Evolutionary conservation across 2,329 filamentous ascomycete species (phyloP).

Genomic region (Cercospora beticola): DNA sequence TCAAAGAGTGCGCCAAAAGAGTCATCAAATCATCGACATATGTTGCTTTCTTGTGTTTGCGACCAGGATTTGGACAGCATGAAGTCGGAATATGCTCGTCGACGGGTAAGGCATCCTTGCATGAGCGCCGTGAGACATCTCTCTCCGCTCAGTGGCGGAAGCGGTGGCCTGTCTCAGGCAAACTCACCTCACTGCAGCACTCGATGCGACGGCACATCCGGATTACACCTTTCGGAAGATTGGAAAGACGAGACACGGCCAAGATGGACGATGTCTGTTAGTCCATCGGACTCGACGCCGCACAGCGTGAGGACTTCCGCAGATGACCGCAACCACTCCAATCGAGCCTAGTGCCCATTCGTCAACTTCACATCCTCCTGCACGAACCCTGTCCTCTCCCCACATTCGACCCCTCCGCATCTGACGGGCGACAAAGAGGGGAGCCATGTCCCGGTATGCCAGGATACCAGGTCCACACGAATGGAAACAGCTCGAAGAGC

Average conservation of each 20-base stretch:
- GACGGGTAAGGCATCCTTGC: conserved; percentile 2
- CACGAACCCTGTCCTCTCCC: conserved; percentile 7
- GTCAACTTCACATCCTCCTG: conserved; percentile 5
- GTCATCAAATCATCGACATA: neutral
- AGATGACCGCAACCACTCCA: neutral
- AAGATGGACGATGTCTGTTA: neutral
- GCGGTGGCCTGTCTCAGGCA: neutral
- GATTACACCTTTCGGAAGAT: neutral
- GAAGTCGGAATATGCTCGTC: conserved; percentile 1
- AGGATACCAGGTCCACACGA: conserved; percentile 4
- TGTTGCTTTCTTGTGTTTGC: neutral
- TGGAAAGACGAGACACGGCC: neutral
- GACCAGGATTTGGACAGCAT: neutral
- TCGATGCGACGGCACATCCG: neutral
- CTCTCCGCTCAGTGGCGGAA: neutral
- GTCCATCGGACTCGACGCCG: neutral
- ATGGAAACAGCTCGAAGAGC: conserved; percentile 1
- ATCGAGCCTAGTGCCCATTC: neutral
- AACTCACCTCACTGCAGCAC: neutral
- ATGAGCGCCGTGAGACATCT: neutral
- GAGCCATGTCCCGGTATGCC: conserved; percentile 4
- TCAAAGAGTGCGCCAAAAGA: neutral
- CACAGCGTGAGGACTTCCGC: neutral
- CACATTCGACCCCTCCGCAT: conserved; percentile 2
- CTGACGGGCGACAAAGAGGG: conserved; percentile 1